A percentile compares a stretch with the other conserved stretches of the same genome.
Evolutionary conservation across 73 alveolate genomes (phyloP).

Genomic region (Symbiodinium natans): DNA sequence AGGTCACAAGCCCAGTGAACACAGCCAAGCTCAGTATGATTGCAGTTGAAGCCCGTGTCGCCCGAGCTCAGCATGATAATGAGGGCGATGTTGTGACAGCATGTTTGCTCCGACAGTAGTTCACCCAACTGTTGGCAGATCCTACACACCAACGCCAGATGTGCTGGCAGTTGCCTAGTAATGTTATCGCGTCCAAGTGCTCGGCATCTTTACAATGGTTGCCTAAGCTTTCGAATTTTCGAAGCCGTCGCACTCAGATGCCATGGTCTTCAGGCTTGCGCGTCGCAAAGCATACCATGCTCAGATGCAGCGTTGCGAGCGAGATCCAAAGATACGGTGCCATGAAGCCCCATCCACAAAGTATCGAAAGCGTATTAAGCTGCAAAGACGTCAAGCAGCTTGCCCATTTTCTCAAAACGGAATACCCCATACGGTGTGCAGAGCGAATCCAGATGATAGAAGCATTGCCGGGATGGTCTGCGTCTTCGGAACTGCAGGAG

Average conservation of each 20-base stretch:
- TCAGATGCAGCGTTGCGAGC: conserved; percentile 8
- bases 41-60: too few relatives aligned
- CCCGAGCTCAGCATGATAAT: too few relatives aligned
- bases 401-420: conserved; percentile 17
- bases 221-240: too few relatives aligned
- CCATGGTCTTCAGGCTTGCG: neutral
- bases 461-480: conserved; percentile 49
- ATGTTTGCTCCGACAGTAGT: too few relatives aligned
- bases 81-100: too few relatives aligned
- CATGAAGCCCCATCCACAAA: conserved; percentile 86
- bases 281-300: neutral
- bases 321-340: conserved; percentile 56
- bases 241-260: neutral
- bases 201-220: too few relatives aligned
- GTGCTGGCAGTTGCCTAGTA: too few relatives aligned
- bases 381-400: conserved; percentile 47
- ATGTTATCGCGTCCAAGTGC: too few relatives aligned
- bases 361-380: conserved; percentile 27
- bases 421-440: conserved; percentile 92
- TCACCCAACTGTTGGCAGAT: too few relatives aligned
- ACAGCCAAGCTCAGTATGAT: too few relatives aligned
- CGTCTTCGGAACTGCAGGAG: conserved; percentile 21
- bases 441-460: conserved; percentile 72
- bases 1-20: too few relatives aligned
- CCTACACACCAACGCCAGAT: too few relatives aligned